These are phyloP conservation scores for Stevia rebaudiana DNA, from an alignment of 140 eudicot species.

Conservation along the genomic window DNA sequence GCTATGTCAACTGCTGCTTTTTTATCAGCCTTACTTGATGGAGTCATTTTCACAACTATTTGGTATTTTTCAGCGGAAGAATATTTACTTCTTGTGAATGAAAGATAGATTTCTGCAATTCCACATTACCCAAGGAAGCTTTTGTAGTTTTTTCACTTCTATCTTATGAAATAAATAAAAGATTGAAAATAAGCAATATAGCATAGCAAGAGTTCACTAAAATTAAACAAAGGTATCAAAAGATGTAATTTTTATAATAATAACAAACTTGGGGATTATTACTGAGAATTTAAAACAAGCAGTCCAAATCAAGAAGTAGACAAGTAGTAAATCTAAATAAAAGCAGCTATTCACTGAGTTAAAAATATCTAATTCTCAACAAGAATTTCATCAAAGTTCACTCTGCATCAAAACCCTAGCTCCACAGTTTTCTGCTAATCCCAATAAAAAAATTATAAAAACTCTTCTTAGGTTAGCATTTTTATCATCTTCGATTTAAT, in stretches of 20 bases:
- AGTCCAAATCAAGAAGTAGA: background rate
- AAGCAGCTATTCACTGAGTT: conserved; percentile 8
- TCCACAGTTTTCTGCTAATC: background rate
- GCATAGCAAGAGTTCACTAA: conserved; percentile 10
- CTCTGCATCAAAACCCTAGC: conserved; percentile 9
- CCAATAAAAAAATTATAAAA: conserved; percentile 7
- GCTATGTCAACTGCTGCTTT: conserved; percentile 62
- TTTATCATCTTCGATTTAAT: conserved; percentile 6
- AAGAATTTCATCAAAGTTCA: conserved; percentile 6
- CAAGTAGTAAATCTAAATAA: background rate
- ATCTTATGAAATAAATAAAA: conserved; percentile 16
- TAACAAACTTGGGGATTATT: background rate
- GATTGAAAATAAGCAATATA: conserved; percentile 8
- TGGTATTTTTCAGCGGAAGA: conserved; percentile 17
- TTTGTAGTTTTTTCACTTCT: conserved; percentile 26
- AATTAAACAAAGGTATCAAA: conserved; percentile 2
- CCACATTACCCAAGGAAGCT: conserved; percentile 34
- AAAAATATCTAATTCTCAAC: background rate
- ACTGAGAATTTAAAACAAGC: conserved; percentile 4
- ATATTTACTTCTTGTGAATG: conserved; percentile 34
- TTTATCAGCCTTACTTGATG: conserved; percentile 55
- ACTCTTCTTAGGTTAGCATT: background rate
- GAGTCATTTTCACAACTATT: conserved; percentile 37
- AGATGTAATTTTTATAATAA: background rate
- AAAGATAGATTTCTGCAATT: conserved; percentile 22